Percentiles rank a stretch among this genome's conserved stretches.
Conservation (phyloP, 1,139 yeast genomes). For the Keqinozyma sinolaborantium region DNA sequence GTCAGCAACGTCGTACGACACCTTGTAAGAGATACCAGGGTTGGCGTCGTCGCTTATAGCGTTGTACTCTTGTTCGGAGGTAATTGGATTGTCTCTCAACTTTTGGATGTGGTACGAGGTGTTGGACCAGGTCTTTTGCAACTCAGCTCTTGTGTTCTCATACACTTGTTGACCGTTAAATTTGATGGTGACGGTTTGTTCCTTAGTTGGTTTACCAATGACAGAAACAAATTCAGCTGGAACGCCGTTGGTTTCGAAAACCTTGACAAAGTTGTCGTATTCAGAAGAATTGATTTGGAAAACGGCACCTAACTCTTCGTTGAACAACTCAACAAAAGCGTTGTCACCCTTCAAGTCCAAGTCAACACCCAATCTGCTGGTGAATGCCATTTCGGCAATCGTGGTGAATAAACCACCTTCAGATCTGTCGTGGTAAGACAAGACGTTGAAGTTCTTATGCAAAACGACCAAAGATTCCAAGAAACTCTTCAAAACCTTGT, state of each 20-base stretch:
- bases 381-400: conserved; percentile 92
- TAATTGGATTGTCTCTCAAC: conserved; percentile 88
- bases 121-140: conserved; percentile 83
- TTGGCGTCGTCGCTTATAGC: conserved; percentile 74
- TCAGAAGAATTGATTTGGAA: conserved; percentile 73
- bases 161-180: conserved; percentile 47
- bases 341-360: conserved; percentile 42
- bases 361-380: conserved; percentile 77
- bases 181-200: conserved; percentile 50
- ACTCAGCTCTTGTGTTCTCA: conserved; percentile 56
- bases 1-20: conserved; percentile 57
- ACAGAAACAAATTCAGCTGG: conserved; percentile 48
- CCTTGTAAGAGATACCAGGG: conserved; percentile 84
- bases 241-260: conserved; percentile 59
- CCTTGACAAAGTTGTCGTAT: conserved; percentile 48
- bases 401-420: conserved; percentile 96
- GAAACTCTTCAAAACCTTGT: conserved; percentile 60
- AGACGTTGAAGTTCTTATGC: conserved; percentile 65
- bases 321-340: conserved; percentile 60
- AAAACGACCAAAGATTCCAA: conserved; percentile 65
- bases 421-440: conserved; percentile 93
- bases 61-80: conserved; percentile 83
- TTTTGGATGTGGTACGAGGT: conserved; percentile 91
- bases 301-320: conserved; percentile 94
- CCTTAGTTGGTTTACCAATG: conserved; percentile 61